These are phyloP conservation scores for Citrus hindsii DNA, from an alignment of 345 rosid species.

Conservation along the genomic window DNA sequence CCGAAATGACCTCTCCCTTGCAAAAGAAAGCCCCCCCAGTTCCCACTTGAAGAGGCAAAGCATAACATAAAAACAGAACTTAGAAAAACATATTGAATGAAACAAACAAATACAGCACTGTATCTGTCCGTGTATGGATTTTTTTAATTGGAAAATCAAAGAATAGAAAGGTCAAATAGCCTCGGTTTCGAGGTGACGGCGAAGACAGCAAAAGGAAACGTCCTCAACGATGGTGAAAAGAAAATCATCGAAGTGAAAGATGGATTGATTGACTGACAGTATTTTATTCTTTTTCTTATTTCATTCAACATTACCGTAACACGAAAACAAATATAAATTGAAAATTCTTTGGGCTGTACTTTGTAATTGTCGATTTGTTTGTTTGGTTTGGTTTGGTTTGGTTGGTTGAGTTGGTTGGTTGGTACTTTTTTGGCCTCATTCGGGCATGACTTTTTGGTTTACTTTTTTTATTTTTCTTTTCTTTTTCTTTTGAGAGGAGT, in stretches of 20 bases:
- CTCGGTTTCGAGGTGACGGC: conserved; percentile 5
- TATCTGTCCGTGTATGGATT: neutral
- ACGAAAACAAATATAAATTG: neutral
- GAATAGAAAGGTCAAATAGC: neutral
- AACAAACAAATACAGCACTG: too few species aligned
- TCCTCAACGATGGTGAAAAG: too few species aligned
- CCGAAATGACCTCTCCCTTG: neutral
- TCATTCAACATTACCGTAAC: neutral
- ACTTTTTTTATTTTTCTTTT: too few species aligned
- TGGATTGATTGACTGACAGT: too few species aligned
- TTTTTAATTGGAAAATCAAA: neutral
- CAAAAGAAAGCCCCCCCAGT: neutral
- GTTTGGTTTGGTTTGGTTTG: too few species aligned
- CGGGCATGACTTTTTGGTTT: neutral
- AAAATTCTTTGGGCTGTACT: neutral
- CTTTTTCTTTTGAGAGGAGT: too few species aligned
- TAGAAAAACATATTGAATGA: neutral
- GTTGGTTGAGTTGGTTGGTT: neutral
- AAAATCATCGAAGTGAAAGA: too few species aligned
- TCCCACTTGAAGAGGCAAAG: conserved; percentile 27
- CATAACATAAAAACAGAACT: neutral
- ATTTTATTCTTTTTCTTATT: too few species aligned
- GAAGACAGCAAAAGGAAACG: conserved; percentile 2
- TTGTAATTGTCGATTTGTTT: neutral
- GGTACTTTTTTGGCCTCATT: neutral